Evolutionary conservation across 495 filamentous ascomycete genomes (phyloP).

Genomic region (Chaetomidium leptoderma): DNA sequence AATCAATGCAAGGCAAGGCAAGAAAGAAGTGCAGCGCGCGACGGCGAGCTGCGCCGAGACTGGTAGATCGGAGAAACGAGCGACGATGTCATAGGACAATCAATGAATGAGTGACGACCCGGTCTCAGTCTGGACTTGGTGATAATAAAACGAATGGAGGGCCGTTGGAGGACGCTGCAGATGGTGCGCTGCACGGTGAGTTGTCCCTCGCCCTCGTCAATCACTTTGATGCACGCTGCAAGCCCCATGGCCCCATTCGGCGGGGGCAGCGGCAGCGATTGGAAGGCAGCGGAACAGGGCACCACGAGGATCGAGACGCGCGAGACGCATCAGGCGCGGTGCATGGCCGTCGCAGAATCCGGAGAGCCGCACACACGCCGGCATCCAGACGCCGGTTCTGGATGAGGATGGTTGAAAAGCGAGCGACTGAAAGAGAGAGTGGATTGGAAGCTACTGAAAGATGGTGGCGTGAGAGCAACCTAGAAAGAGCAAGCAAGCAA

Average conservation of each 20-base stretch:
- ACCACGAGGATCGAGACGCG: not conserved
- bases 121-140: not conserved
- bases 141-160: constrained; percentile 19
- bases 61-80: constrained; percentile 3
- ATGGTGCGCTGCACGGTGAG: constrained; percentile 46
- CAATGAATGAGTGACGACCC: constrained; percentile 17
- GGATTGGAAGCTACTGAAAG: not conserved
- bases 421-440: not conserved
- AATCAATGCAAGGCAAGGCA: constrained; percentile 11
- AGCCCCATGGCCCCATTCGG: constrained; percentile 13
- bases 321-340: constrained; percentile 17
- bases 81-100: constrained; percentile 25
- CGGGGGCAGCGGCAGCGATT: constrained; percentile 5
- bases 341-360: constrained; percentile 7
- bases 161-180: constrained; percentile 40
- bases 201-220: constrained; percentile 43
- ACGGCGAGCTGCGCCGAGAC: constrained; percentile 1
- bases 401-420: not conserved
- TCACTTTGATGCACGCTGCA: constrained; percentile 22
- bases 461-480: no score
- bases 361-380: constrained; percentile 7
- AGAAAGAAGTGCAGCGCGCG: constrained; percentile 14
- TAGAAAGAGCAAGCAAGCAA: no score
- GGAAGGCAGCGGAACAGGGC: not conserved
- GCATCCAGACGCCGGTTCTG: not conserved